Conservation (phyloP, 768 basidiomycete species). For the Hemileccinum impolitum region DNA sequence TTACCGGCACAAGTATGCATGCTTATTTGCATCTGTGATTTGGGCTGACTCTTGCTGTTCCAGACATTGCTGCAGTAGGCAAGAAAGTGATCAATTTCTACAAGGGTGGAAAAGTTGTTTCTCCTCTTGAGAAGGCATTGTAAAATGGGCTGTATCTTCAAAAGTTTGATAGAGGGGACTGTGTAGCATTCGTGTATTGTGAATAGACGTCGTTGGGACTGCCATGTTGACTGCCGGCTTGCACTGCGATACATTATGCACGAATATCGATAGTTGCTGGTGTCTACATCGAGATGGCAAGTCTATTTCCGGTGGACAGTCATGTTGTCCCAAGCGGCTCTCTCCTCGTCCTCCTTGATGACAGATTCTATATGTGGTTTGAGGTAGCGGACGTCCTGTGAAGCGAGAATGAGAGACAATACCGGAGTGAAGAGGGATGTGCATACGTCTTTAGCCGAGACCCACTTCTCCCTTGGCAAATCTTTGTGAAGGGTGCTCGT, state of each 20-base stretch:
- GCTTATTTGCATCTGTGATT: not conserved
- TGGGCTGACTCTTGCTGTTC: conserved; percentile 5
- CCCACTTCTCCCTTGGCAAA: conserved; percentile 82
- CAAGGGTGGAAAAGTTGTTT: conserved; percentile 68
- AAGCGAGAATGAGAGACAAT: conserved; percentile 9
- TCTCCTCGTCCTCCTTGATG: conserved; percentile 71
- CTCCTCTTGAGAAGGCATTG: conserved; percentile 76
- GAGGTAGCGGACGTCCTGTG: conserved; percentile 88
- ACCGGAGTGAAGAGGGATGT: not conserved
- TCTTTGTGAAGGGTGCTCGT: conserved; percentile 73
- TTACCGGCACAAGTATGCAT: conserved; percentile 68
- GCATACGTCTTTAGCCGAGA: conserved; percentile 68
- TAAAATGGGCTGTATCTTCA: conserved; percentile 17
- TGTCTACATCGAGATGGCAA: conserved; percentile 24
- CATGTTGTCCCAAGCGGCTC: conserved; percentile 76
- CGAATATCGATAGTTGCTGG: conserved; percentile 14
- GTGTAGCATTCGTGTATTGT: conserved; percentile 13
- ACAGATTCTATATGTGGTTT: conserved; percentile 72
- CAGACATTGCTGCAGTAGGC: conserved; percentile 75
- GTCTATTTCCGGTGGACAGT: conserved; percentile 66
- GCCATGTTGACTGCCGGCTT: not conserved
- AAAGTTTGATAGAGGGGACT: too few species aligned
- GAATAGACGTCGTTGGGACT: conserved; percentile 8
- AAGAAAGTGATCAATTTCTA: conserved; percentile 89
- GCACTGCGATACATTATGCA: conserved; percentile 6